Conservation (phyloP, 257 asterid genomes). For the Linaria vulgaris region DNA sequence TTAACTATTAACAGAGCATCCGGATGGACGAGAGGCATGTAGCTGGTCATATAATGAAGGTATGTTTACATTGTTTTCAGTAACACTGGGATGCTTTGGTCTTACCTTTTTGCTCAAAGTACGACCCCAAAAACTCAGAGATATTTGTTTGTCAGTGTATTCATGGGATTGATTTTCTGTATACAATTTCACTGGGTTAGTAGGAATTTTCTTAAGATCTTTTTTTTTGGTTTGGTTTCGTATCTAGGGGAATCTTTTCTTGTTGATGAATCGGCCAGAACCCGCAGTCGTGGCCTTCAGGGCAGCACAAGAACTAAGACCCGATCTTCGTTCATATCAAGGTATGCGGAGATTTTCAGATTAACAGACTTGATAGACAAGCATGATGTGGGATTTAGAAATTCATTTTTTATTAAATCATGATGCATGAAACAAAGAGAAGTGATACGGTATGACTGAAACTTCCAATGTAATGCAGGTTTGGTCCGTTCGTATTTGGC, state of each 20-base stretch:
- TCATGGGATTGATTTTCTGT: no score
- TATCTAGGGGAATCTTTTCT: slow-evolving; percentile 79
- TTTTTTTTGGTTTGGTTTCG: slow-evolving; percentile 21
- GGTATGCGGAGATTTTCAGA: slow-evolving; percentile 41
- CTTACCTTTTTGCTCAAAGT: not conserved
- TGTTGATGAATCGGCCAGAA: slow-evolving; percentile 89
- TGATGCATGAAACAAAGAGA: slow-evolving; percentile 9
- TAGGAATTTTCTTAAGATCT: no score
- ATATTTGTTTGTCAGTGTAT: no score
- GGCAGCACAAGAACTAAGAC: slow-evolving; percentile 89
- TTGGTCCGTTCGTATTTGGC: slow-evolving; percentile 86
- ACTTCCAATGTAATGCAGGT: slow-evolving; percentile 48
- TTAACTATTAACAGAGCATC: slow-evolving; percentile 62
- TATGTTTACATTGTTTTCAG: slow-evolving; percentile 27
- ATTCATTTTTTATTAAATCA: not conserved
- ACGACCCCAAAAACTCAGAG: slow-evolving; percentile 7
- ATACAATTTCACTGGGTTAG: no score
- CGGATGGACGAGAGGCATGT: slow-evolving; percentile 92
- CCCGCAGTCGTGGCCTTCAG: slow-evolving; percentile 80
- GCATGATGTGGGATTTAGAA: not conserved
- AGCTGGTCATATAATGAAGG: slow-evolving; percentile 93
- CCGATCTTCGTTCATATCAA: slow-evolving; percentile 99
- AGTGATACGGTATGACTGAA: slow-evolving; percentile 6
- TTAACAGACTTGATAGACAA: slow-evolving; percentile 2
- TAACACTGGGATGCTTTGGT: slow-evolving; percentile 8